Evolutionary conservation across 2,329 filamentous ascomycete species (phyloP), one percentile per base, ranked within the genome.

Genomic region (Fusarium sp.): DNA sequence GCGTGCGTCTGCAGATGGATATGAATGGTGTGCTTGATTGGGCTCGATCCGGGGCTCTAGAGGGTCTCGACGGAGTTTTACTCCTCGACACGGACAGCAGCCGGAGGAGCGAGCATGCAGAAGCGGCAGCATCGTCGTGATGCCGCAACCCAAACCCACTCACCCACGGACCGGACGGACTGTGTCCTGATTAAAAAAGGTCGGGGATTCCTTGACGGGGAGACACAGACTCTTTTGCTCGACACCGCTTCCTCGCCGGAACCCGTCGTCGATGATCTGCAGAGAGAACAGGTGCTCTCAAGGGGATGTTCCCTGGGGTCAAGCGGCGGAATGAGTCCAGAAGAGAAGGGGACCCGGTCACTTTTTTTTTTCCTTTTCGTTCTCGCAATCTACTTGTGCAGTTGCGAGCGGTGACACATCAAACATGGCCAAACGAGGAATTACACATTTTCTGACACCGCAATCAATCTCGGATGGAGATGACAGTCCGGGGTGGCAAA

Each of bases 211-310:
- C 62, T 64, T 46, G 44, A 51, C 58, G 46, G 40, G 20, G 24
- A n/a, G 22, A 46, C 44, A 46, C 49, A 12, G 11, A 31, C 20
- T 22, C n/a, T 36, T 36, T 29, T 44, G 55, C 61, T 69, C 42
- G 75, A 75, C 75, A 77, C 74, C 75, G 75, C 75, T 75, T 74
- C 60, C 67, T 68, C 22, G 36, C 17, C 46, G 17, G 42, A 46
- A 46, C 62, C 64, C 65, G 62, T 75, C 64, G 61, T 75, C 64
- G 61, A 67, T 68, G 75, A 77, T 74, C 74, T 73, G 70, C 71
- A 67, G 36, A n/a, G 51, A 36, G 44, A 60, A 61, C 71, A 66
- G 63, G 65, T 55, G 51, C 20, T 46, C 42, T 56, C 60, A 61
- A 68, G 27, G 56, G 63, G 58, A 35, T 42, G 11, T 44, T 42